These are phyloP conservation scores for Pseudogymnoascus sp. DNA, from an alignment of 2,329 filamentous ascomycete genomes.

Conservation along the genomic window DNA sequence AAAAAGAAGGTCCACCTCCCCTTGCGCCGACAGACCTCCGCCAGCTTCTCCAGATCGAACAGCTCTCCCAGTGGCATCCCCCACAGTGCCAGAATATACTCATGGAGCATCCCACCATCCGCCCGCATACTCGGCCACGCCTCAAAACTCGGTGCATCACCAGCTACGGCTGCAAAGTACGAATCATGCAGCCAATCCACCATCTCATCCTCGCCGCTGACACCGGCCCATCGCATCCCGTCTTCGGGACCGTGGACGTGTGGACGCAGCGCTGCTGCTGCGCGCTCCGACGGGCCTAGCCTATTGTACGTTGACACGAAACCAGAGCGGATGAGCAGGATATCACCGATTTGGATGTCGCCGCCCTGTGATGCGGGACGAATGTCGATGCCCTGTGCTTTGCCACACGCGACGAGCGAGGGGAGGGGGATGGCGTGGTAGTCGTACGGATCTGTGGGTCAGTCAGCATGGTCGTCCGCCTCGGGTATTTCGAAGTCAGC, in stretches of 20 bases:
- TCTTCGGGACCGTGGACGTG: slow-evolving; percentile 31
- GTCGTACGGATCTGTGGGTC: slow-evolving; percentile 24
- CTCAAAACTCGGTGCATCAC: slow-evolving; percentile 38
- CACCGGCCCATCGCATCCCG: slow-evolving; percentile 36
- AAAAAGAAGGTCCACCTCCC: slow-evolving; percentile 29
- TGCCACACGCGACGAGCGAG: slow-evolving; percentile 24
- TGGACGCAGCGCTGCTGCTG: slow-evolving; percentile 32
- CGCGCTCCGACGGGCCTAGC: slow-evolving; percentile 31
- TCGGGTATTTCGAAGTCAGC: background rate
- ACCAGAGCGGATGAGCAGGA: slow-evolving; percentile 43
- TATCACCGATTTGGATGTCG: slow-evolving; percentile 43
- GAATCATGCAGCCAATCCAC: slow-evolving; percentile 36
- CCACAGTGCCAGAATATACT: slow-evolving; percentile 28
- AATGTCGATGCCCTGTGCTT: slow-evolving; percentile 27
- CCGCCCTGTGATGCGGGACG: slow-evolving; percentile 36
- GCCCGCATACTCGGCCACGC: slow-evolving; percentile 22
- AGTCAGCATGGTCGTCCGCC: background rate
- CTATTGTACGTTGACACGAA: slow-evolving; percentile 34
- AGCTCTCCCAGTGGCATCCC: slow-evolving; percentile 29
- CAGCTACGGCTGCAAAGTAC: slow-evolving; percentile 36
- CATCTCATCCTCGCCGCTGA: slow-evolving; percentile 39
- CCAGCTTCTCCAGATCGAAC: slow-evolving; percentile 29
- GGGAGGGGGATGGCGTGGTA: slow-evolving; percentile 23
- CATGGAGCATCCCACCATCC: slow-evolving; percentile 21
- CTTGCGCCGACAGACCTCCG: slow-evolving; percentile 24